These are phyloP conservation scores for Rhynchosporium secalis DNA, from an alignment of 2,329 filamentous ascomycete species.

Conservation along the genomic window DNA sequence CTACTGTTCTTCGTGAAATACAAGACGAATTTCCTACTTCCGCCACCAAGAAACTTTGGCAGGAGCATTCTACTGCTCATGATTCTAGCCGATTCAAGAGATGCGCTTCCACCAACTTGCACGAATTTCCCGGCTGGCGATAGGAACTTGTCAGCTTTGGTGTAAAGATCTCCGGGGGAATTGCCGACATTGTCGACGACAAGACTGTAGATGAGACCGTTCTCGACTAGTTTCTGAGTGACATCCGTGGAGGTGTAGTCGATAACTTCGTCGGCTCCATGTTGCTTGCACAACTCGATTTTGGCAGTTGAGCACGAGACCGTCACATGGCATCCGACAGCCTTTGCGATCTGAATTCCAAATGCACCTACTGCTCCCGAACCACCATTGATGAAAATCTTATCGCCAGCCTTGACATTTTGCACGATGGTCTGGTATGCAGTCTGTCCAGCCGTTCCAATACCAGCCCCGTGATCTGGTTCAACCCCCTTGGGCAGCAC, in stretches of 20 bases:
- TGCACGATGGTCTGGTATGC: constrained; percentile 42
- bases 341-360: constrained; percentile 64
- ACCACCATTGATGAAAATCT: constrained; percentile 65
- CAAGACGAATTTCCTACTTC: constrained; percentile 47
- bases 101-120: constrained; percentile 16
- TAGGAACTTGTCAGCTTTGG: constrained; percentile 24
- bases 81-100: constrained; percentile 12
- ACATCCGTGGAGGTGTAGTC: constrained; percentile 27
- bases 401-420: constrained; percentile 49
- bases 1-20: constrained; percentile 49
- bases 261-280: constrained; percentile 51
- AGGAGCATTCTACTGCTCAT: constrained; percentile 10
- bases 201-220: constrained; percentile 24
- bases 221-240: constrained; percentile 17
- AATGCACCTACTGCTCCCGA: constrained; percentile 61
- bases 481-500: constrained; percentile 24
- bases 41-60: constrained; percentile 28
- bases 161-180: constrained; percentile 20
- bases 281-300: constrained; percentile 52
- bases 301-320: constrained; percentile 59
- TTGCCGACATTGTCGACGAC: constrained; percentile 31
- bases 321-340: constrained; percentile 58
- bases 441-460: constrained; percentile 26
- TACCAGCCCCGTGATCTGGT: constrained; percentile 19
- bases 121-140: constrained; percentile 18